Evolutionary conservation across 2,329 filamentous ascomycete genomes (phyloP), one percentile per base, ranked within the genome.

Genomic region (Volutella citrinella): DNA sequence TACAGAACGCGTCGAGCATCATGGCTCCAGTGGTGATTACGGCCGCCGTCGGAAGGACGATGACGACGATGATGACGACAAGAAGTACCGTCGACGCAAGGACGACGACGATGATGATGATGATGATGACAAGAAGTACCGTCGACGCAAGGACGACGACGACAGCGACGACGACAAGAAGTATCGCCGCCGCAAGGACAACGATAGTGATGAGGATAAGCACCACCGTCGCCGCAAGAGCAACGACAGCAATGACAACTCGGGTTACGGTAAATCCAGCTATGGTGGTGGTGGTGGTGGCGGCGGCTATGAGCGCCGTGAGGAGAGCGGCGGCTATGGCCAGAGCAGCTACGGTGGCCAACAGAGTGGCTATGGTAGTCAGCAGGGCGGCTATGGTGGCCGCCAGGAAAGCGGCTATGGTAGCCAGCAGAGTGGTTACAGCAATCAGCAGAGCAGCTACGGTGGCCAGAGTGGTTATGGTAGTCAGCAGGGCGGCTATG

Each of bases 1-100:
- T 23, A 76, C 73, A 21, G 76, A 82, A 58, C 66, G 68, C 19
- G 68, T 61, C 14, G 70, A 74, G 34, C 66, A 66, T 33, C 55
- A 61, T 18, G 58, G 60, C 27, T 64, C 61, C 12, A 56, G 45
- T 25, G 52, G 53, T 20, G 38, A 40, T 40, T 43, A 43, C 27
- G 38, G 40, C 41, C 43, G 43, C 26, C 42, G 43, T 20, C 40
- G 51, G 24, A 48, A 43, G 16, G 40, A 46, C 13, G 45, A 49
- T 25, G 52, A 52, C 30, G 51, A 55, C 29, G 40, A 46, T 13
- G 45, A 49, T 25, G 52, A 52, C 28, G 51, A 55, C 30, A 50
- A 55, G 36, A 43, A 58, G 28, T 39, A 55, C 22, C 51, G 56
- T 26, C 44, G 38, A 20, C 35, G 31, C 11, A 25, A 54, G 24